These are phyloP conservation scores for Nakazawaea molendinolei DNA, from an alignment of 805 yeast species.

Conservation along the genomic window DNA sequence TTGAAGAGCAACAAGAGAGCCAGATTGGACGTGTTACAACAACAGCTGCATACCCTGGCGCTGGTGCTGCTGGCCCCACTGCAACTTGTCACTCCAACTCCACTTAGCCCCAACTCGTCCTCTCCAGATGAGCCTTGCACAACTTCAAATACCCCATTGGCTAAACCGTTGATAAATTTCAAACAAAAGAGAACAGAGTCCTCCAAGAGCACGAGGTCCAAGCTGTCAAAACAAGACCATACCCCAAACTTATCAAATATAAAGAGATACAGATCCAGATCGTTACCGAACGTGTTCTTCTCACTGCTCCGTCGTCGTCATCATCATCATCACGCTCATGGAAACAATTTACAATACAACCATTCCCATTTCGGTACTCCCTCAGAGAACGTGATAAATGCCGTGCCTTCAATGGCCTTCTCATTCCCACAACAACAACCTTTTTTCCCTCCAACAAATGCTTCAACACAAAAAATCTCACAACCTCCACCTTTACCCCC, in stretches of 20 bases:
- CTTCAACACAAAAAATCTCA: not conserved
- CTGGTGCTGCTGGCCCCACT: not conserved
- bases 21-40: slow-evolving; percentile 3
- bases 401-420: slow-evolving; percentile 11
- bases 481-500: slow-evolving; percentile 55
- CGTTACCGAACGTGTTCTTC: slow-evolving; percentile 12
- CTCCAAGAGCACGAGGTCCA: not conserved
- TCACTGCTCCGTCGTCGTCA: slow-evolving; percentile 10
- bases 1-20: slow-evolving; percentile 3
- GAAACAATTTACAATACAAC: not conserved
- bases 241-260: slow-evolving; percentile 6
- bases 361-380: slow-evolving; percentile 2
- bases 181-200: not conserved
- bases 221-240: slow-evolving; percentile 5
- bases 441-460: slow-evolving; percentile 20
- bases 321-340: slow-evolving; percentile 4
- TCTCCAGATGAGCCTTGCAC: slow-evolving; percentile 1
- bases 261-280: slow-evolving; percentile 10
- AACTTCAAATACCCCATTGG: slow-evolving; percentile 6
- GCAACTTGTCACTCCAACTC: not conserved
- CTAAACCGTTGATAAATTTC: not conserved
- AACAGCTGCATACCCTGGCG: not conserved
- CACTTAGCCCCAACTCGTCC: not conserved
- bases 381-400: slow-evolving; percentile 4
- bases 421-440: slow-evolving; percentile 11